phyloP scores from a whole-genome alignment of 2,329 filamentous ascomycete genomes.

The Corinectria fuckeliana region DNA sequence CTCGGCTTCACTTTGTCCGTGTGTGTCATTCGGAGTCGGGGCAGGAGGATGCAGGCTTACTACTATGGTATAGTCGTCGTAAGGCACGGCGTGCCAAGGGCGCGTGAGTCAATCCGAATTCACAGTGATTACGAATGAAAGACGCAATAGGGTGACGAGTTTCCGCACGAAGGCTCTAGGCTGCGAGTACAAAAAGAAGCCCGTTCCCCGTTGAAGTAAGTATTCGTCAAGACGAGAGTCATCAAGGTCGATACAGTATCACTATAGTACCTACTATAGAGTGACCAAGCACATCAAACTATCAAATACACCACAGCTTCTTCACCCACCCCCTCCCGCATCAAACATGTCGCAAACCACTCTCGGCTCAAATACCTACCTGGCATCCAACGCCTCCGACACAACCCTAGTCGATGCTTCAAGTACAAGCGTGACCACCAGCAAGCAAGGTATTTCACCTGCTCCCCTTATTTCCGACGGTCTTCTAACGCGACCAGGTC shows the following conservation, averaged over 20 bases:
- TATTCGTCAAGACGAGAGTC: background rate
- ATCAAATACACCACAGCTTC: background rate
- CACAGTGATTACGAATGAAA: background rate
- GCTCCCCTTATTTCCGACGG: fast-evolving
- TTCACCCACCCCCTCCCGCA: background rate
- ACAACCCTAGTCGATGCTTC: constrained; percentile 32
- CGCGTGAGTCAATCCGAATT: constrained; percentile 30
- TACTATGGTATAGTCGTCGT: background rate
- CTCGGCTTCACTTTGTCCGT: background rate
- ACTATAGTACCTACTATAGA: background rate
- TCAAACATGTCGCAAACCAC: constrained; percentile 28
- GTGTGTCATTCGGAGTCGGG: constrained; percentile 31
- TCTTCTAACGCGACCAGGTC: constrained; percentile 14
- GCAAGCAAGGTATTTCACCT: constrained; percentile 25
- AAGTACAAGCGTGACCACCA: constrained; percentile 20
- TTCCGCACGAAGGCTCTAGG: background rate
- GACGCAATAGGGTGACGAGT: constrained; percentile 2
- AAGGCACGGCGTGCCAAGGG: constrained; percentile 21
- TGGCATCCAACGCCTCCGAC: constrained; percentile 31
- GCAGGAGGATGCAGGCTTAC: constrained; percentile 28
- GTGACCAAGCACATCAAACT: background rate
- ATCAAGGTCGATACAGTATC: background rate
- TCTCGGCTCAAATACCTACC: constrained; percentile 28
- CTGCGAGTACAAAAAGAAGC: constrained; percentile 23
- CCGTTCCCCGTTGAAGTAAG: background rate